A percentile compares a stretch with the other conserved stretches of the same genome.
phyloP scores from a whole-genome alignment of 345 rosid species.

The Physaria fendleri region DNA sequence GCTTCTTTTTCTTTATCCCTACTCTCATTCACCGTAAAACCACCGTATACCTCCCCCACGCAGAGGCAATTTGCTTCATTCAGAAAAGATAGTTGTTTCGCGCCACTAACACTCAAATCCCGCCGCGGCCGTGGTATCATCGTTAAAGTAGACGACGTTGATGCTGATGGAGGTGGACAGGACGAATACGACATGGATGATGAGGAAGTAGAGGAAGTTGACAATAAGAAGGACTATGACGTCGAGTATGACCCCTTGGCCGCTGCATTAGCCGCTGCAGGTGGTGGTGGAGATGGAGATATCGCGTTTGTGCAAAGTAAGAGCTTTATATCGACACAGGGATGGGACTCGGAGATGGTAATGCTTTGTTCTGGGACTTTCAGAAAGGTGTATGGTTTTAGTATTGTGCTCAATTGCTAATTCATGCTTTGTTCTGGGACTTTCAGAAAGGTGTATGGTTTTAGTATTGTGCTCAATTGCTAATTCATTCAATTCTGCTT shows the following conservation, averaged over 20 bases:
- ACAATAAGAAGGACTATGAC: conserved; percentile 88
- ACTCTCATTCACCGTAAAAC: conserved; percentile 23
- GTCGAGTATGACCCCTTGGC: conserved; percentile 72
- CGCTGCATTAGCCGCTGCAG: conserved; percentile 22
- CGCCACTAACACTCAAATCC: conserved; percentile 26
- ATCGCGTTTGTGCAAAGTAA: conserved; percentile 65
- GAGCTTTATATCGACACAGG: conserved; percentile 65
- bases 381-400: not conserved
- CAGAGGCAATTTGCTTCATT: conserved; percentile 11
- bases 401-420: not conserved
- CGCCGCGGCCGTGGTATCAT: conserved; percentile 33
- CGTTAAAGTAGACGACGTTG: conserved; percentile 66
- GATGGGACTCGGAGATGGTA: conserved; percentile 89
- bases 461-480: not conserved
- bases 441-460: not conserved
- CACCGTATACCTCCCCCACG: conserved; percentile 9
- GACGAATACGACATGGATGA: conserved; percentile 86
- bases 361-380: not conserved
- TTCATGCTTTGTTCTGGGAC: no score
- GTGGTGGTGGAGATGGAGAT: conserved; percentile 42
- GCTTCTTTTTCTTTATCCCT: conserved; percentile 31
- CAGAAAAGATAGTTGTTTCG: conserved; percentile 15
- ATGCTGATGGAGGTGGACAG: conserved; percentile 51
- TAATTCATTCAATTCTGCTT: not conserved
- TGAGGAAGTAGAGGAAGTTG: conserved; percentile 77